A percentile compares a stretch with the other conserved stretches of the same genome.
Evolutionary conservation across 805 yeast species (phyloP).

Genomic region (Schwanniomyces polymorphus): DNA sequence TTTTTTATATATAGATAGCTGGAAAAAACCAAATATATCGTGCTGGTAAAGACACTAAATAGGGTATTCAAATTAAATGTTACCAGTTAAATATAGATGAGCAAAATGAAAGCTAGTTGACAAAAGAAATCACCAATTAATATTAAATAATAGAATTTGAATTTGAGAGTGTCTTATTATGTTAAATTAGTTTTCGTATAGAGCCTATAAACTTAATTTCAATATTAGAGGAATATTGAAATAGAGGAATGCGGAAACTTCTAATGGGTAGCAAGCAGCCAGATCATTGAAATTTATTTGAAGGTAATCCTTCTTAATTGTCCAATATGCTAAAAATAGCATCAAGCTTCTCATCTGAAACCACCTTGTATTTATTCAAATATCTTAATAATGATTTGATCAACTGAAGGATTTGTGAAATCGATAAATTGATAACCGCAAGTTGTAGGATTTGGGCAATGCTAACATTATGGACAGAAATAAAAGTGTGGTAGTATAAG

Average conservation of each 20-base stretch:
- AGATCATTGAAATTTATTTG: neutral
- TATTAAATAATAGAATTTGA: no score
- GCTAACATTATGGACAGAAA: slow-evolving; percentile 68
- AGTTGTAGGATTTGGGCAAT: slow-evolving; percentile 76
- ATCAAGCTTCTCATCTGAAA: slow-evolving; percentile 27
- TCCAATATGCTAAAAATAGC: slow-evolving; percentile 32
- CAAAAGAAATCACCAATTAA: no score
- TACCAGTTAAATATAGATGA: no score
- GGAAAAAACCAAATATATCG: no score
- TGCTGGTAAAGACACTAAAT: no score
- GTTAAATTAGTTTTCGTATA: neutral
- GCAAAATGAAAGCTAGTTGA: no score
- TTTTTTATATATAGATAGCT: no score
- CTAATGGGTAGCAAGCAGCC: neutral
- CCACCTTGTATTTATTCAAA: slow-evolving; percentile 34
- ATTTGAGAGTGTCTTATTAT: neutral
- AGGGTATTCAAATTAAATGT: no score
- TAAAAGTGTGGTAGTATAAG: slow-evolving; percentile 88
- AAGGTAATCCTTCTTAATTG: neutral
- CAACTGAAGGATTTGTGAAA: slow-evolving; percentile 63
- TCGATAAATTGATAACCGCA: slow-evolving; percentile 67
- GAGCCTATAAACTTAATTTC: neutral
- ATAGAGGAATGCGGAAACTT: neutral
- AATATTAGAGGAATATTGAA: neutral
- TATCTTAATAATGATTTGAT: slow-evolving; percentile 59